phyloP scores from a whole-genome alignment of 768 basidiomycete species.

The Cystobasidium onofrii region DNA sequence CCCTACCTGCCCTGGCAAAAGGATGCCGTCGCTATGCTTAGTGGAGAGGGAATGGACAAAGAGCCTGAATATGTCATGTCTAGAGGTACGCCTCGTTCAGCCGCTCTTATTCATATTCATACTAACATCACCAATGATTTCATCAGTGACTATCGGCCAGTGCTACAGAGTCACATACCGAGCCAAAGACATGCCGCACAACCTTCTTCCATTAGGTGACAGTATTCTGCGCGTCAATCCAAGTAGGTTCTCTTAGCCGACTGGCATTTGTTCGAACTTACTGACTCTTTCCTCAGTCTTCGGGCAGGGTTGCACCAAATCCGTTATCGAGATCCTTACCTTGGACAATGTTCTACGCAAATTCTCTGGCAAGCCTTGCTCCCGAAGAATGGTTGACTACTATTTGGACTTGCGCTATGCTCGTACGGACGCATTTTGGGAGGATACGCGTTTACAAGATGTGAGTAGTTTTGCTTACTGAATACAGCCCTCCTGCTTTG shows the following conservation, averaged over 20 bases:
- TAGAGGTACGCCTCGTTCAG: not conserved
- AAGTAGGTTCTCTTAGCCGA: not conserved
- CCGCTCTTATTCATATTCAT: no score
- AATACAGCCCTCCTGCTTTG: no score
- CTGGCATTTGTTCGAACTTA: not conserved
- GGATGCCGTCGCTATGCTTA: constrained; percentile 10
- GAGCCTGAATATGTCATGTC: not conserved
- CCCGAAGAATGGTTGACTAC: not conserved
- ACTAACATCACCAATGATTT: no score
- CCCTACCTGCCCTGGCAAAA: constrained; percentile 9
- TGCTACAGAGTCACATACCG: constrained; percentile 7
- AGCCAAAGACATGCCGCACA: not conserved
- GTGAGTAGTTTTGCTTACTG: not conserved
- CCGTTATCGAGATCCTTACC: constrained; percentile 1
- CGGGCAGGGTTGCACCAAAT: constrained; percentile 16
- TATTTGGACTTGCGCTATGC: constrained; percentile 6
- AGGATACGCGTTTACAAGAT: constrained; percentile 14
- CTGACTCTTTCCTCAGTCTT: not conserved
- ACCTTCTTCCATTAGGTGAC: constrained; percentile 5
- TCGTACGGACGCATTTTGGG: constrained; percentile 11
- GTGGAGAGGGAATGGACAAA: not conserved
- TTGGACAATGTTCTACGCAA: not conserved
- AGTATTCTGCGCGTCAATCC: not conserved
- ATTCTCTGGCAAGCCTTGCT: not conserved
- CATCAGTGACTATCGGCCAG: not conserved